Base-by-base conservation (phyloP, 2,329 filamentous ascomycete species). In the Neurospora sp. region DNA sequence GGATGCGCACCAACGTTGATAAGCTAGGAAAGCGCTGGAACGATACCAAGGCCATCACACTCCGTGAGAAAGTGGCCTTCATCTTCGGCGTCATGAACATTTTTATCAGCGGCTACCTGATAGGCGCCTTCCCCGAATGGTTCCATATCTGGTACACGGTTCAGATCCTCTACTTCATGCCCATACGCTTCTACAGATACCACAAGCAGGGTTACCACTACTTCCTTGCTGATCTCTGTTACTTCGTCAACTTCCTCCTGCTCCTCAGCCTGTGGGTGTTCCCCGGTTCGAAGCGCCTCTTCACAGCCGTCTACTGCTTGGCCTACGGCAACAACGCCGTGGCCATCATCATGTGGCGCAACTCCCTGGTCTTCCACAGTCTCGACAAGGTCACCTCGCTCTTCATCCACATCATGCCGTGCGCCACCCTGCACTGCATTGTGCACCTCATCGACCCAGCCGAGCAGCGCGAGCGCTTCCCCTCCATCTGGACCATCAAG, bases 391-490 rank as follows among this genome's bases (percentile, higher is more conserved):
- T 98, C 72, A 96, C 94, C 12, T 96, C 92, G 78, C 86, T 99
- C n/a, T 99, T 99, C 82, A 97, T 99, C 75, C 96, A 99, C 80
- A 97, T 99, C 77, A 99, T 99, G 95, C 96, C 96, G 0, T 97
- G 94, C 74, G 95, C 92, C 6, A 92, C 94, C 1, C 86, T 99
- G 12, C 96, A 99, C 80, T 96, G 93, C 77, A 85, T 99, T 15
- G 92, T 97, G 17, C 96, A 99, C 78, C 84, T 98, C 23, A 84
- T 93, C 12, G 81, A 91, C 0, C 80, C 87, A 1, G 87, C 88
- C 28, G 79, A 86, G 57, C 91, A 96, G 77, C 83, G 85, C 73
- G 80, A 83, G 36, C 88, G 89, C 23, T 98, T 97, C 78, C 94
- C 95, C 0, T 95, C 94, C 12, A 88, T 97, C 73, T 93, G 92